A percentile compares a stretch with the other conserved stretches of the same genome.
phyloP scores from a whole-genome alignment of 129 eudicot genomes.

The Helichrysum umbraculigerum region DNA sequence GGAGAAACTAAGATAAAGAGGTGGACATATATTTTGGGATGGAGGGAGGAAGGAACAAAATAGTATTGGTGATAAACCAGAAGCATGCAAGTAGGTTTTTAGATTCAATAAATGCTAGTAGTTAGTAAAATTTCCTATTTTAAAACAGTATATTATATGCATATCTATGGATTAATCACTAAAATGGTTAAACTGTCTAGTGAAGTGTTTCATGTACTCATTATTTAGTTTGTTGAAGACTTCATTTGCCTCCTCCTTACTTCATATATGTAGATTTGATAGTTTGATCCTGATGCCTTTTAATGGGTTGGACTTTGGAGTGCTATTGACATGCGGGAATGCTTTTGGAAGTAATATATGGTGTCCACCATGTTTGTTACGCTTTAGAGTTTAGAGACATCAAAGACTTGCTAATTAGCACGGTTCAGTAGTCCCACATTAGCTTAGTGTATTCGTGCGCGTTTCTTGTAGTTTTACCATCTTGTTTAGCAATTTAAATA shows the following conservation, averaged over 20 bases:
- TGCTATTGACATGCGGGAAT: too few relatives aligned
- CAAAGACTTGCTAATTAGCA: background rate
- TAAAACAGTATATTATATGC: background rate
- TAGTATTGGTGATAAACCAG: background rate
- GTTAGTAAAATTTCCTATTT: background rate
- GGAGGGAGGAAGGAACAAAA: too few relatives aligned
- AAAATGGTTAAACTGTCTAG: background rate
- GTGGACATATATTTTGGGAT: background rate
- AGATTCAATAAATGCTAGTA: constrained; percentile 1
- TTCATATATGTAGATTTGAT: too few relatives aligned
- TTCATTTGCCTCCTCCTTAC: too few relatives aligned
- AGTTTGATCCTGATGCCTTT: too few relatives aligned
- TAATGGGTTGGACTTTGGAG: too few relatives aligned
- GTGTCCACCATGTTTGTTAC: too few relatives aligned
- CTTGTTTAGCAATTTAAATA: too few relatives aligned
- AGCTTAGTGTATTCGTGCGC: background rate
- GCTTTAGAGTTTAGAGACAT: background rate
- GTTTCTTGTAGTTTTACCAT: background rate
- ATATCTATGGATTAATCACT: background rate
- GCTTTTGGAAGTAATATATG: too few relatives aligned
- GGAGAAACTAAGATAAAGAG: background rate
- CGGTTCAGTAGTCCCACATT: background rate
- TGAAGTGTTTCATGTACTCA: background rate
- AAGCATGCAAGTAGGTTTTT: background rate
- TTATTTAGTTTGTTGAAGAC: too few relatives aligned